Evolutionary conservation across 352 stramenopile genomes (phyloP).

Genomic region (Phytophthora fragariaefolia): DNA sequence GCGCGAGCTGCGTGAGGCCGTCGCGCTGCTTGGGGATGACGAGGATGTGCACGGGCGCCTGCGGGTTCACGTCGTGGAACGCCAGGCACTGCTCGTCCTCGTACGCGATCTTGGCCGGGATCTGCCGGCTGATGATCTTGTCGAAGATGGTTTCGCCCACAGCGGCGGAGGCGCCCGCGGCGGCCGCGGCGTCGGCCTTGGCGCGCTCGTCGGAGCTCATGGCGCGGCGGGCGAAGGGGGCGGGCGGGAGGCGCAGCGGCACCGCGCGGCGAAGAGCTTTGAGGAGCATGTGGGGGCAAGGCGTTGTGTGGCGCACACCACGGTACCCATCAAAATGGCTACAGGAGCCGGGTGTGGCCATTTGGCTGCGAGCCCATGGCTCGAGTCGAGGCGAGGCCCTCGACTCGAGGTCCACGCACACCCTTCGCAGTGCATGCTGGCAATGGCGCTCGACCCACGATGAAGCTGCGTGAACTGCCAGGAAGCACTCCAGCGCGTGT

Average conservation of each 20-base stretch:
- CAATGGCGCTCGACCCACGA: too few relatives aligned
- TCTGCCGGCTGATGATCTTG: conserved; percentile 96
- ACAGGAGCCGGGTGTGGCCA: conserved; percentile 25
- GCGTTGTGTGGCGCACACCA: conserved; percentile 10
- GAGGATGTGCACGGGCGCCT: conserved; percentile 96
- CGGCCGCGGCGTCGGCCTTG: conserved; percentile 61
- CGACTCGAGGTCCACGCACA: background rate
- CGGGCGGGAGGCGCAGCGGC: conserved; percentile 17
- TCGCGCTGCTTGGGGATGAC: conserved; percentile 97
- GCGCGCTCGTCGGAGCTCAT: conserved; percentile 77
- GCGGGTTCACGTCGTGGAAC: conserved; percentile 98
- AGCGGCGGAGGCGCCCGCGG: conserved; percentile 38
- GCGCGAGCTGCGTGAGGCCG: conserved; percentile 91
- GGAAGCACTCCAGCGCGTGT: too few relatives aligned
- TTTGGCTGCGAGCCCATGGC: too few relatives aligned
- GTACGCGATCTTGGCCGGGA: conserved; percentile 96
- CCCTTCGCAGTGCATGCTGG: too few relatives aligned
- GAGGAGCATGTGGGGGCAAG: conserved; percentile 29
- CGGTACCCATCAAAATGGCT: conserved; percentile 29
- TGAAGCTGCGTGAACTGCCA: too few relatives aligned
- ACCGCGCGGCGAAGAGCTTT: conserved; percentile 28
- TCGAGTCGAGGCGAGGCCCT: too few relatives aligned
- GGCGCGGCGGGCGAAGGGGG: conserved; percentile 16
- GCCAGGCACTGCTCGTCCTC: conserved; percentile 96
- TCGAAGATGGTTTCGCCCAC: conserved; percentile 96